phyloP scores from a whole-genome alignment of 495 filamentous ascomycete genomes.

The Oidiodendron maius region DNA sequence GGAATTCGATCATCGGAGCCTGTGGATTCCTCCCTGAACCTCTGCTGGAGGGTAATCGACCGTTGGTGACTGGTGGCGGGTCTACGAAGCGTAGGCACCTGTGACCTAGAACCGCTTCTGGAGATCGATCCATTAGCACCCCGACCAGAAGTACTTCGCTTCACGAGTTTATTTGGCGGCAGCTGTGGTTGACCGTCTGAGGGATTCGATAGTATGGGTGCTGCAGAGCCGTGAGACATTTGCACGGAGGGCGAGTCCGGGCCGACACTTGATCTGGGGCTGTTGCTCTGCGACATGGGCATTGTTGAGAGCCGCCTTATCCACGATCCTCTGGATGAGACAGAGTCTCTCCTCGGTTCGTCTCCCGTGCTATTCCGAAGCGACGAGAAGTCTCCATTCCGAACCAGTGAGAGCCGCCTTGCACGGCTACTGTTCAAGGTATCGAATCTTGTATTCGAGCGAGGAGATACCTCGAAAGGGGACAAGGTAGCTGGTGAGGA shows the following conservation, averaged over 20 bases:
- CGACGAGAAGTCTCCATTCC: conserved; percentile 27
- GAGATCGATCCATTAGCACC: conserved; percentile 28
- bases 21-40: conserved; percentile 28
- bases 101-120: conserved; percentile 41
- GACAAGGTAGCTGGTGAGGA: conserved; percentile 4
- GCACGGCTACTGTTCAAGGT: conserved; percentile 25
- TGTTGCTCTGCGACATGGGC: conserved; percentile 67
- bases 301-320: conserved; percentile 66
- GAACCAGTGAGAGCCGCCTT: conserved; percentile 40
- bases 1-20: conserved; percentile 3
- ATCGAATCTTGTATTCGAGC: conserved; percentile 25
- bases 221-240: conserved; percentile 65
- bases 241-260: conserved; percentile 65
- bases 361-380: conserved; percentile 24
- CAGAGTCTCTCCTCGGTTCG: conserved; percentile 33
- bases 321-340: conserved; percentile 65
- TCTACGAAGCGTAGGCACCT: conserved; percentile 57
- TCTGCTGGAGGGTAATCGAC: conserved; percentile 58
- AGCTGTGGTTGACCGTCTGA: conserved; percentile 14
- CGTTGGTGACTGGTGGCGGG: conserved; percentile 87
- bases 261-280: conserved; percentile 55
- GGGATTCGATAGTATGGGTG: conserved; percentile 52
- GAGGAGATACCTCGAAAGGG: conserved; percentile 15
- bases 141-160: conserved; percentile 65
- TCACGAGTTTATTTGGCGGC: conserved; percentile 82